A percentile compares a stretch with the other conserved stretches of the same genome.
phyloP scores from a whole-genome alignment of 176 grass and related monocot species.

The Oryza glaberrima region DNA sequence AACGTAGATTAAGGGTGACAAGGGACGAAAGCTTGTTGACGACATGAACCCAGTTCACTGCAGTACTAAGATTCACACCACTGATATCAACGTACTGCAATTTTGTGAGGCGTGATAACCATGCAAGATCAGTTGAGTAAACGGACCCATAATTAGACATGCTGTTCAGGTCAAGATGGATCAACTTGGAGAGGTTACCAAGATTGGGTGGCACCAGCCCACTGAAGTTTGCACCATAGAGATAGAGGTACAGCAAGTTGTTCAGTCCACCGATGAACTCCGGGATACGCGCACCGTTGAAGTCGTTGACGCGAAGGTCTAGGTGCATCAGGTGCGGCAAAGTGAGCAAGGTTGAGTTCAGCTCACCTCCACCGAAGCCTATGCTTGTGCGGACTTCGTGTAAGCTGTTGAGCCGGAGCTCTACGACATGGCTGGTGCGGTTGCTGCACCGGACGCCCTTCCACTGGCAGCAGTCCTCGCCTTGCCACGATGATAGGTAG shows the following conservation, averaged over 20 bases:
- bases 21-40: conserved; percentile 39
- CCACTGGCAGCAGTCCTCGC: neutral
- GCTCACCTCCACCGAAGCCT: neutral
- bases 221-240: neutral
- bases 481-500: no score
- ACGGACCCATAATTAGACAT: no score
- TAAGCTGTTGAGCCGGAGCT: neutral
- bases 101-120: conserved; percentile 24
- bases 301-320: conserved; percentile 23
- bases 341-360: conserved; percentile 21
- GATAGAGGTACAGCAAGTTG: conserved; percentile 9
- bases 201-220: conserved; percentile 29
- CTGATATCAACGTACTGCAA: conserved; percentile 13
- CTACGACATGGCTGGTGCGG: neutral
- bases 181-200: conserved; percentile 47
- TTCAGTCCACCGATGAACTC: conserved; percentile 1
- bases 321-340: conserved; percentile 23
- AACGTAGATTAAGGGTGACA: neutral
- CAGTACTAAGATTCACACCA: neutral
- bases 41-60: conserved; percentile 10
- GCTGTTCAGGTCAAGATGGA: conserved; percentile 22
- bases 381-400: neutral
- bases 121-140: neutral
- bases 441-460: conserved; percentile 3
- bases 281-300: conserved; percentile 10